Base-by-base conservation (phyloP, 2,329 filamentous ascomycete genomes). In the Colletotrichum cereale region DNA sequence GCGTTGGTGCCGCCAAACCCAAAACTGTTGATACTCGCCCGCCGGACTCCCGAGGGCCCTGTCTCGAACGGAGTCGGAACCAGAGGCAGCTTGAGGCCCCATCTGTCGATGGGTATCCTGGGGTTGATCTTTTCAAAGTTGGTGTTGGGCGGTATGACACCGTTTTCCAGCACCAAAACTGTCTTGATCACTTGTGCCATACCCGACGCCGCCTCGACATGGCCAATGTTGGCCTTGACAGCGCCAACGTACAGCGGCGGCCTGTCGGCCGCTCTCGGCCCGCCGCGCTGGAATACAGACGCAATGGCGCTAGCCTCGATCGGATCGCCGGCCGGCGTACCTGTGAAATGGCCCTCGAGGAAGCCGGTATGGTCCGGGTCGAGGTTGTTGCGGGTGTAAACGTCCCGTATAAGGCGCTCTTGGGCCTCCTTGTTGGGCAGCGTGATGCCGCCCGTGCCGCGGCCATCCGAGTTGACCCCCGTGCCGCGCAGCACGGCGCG, bases 321-420 rank as follows among this genome's bases (percentile, higher is more conserved):
- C 0, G 87, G 86, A 71, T 90, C 88, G 2, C 88, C 88, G 2
- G 84, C 84, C 40, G 81, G 81, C 26, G 88, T 90, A 12, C 87
- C 87, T 0, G 88, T 89, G n/a, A 87, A 87, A 6, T 87, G 85
- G 12, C 82, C 81, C 72, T 87, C 84, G 50, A 83, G 73, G 63
- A 78, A 83, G 4, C 76, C 77, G 7, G 75, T 76, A 0, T 67
- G 57, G 8, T 77, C 76, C 8, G 29, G 62, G 29, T 3, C 75
- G 31, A 82, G 73, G 21, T 75, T 74, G 7, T 74, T 75, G 8
- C 72, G 74, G 0, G 68, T 40, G 72, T 86, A 86, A 1, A 80
- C 78, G 0, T 77, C 75, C 47, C 79, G 73, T 18, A 84, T 85
- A 3, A 84, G 75, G 3, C 72, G 70, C 47, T 77, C 78, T 63